These are phyloP conservation scores for Aspergillus jensenii DNA, from an alignment of 2,329 filamentous ascomycete species.

Conservation along the genomic window DNA sequence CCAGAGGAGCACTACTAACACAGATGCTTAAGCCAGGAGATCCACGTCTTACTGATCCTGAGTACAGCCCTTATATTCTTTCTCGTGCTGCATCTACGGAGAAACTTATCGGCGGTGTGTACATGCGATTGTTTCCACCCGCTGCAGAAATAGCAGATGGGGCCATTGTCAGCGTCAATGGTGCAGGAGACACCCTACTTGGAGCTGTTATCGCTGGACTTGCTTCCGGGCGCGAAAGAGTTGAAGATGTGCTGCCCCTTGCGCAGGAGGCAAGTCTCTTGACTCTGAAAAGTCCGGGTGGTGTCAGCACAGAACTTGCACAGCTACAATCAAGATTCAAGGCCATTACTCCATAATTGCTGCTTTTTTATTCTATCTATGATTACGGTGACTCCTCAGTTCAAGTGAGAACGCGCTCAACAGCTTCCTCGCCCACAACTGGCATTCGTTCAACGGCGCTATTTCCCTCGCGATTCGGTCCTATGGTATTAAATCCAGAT, in stretches of 20 bases:
- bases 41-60: slow-evolving; percentile 61
- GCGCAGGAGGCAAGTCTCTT: slow-evolving; percentile 79
- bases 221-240: slow-evolving; percentile 49
- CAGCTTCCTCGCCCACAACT: slow-evolving; percentile 36
- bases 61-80: slow-evolving; percentile 69
- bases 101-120: slow-evolving; percentile 72
- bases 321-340: slow-evolving; percentile 1
- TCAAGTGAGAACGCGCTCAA: slow-evolving; percentile 17
- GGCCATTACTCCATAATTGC: background rate
- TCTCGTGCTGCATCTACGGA: slow-evolving; percentile 58
- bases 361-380: background rate
- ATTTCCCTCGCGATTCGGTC: slow-evolving; percentile 28
- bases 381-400: background rate
- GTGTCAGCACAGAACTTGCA: slow-evolving; percentile 54
- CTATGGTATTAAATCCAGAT: slow-evolving; percentile 38
- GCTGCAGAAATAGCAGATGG: slow-evolving; percentile 59
- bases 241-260: slow-evolving; percentile 68
- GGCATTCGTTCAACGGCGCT: slow-evolving; percentile 32
- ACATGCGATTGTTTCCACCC: slow-evolving; percentile 74
- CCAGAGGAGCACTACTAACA: slow-evolving; percentile 72
- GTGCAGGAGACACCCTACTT: slow-evolving; percentile 89
- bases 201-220: slow-evolving; percentile 81
- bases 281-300: slow-evolving; percentile 72
- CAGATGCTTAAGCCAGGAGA: slow-evolving; percentile 69
- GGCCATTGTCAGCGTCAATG: slow-evolving; percentile 86